Base-by-base conservation (phyloP, 768 basidiomycete genomes). In the Candolleomyces efflorescens region DNA sequence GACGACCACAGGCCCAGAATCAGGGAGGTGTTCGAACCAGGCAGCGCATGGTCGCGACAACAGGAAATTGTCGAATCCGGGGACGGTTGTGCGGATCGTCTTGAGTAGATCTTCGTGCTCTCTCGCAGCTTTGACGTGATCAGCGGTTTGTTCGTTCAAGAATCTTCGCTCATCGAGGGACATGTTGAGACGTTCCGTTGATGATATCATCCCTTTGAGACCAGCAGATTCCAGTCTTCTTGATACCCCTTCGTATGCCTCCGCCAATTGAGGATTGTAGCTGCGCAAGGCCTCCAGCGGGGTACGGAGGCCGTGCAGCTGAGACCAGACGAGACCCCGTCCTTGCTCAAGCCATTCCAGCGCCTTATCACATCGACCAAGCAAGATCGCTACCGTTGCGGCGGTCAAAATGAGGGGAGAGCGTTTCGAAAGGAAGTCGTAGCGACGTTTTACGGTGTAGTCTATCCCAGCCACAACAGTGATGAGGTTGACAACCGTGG, bases 1-100 rank as follows among this genome's bases (percentile, higher is more conserved):
- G 20, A 78, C 58, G 24, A 76, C 69, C 15, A 74, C 65, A 6
- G 74, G 36, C 20, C 57, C 57, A 6, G 24, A 17, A 9, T 36
- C 54, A 39, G 60, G 60, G 15, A 59, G 48, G 36, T 52, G 10
- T 12, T 59, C 20, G 27, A 55, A 47, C 5, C 59, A 13, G 20
- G 36, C 11, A 7, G 57, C 27, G n/a, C 17, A 45, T 43, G 58
- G 44, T 24, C 43, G 38, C 7, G 62, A 55, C 9, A 32, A 39
- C 41, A 65, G 60, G 22, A 65, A 60, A 3, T 43, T 46, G 17
- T 64, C 59, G 44, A 67, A 65, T 1, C 64, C 61, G 13, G 49
- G 53, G 27, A 63, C 22, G 13, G 41, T 43, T n/a, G 10, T 3
- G 36, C 63, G 43, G 0, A 60, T 56, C 12, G 56, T 38, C 17